Base-by-base conservation (phyloP, 768 basidiomycete species). In the Termitomyces sp. region DNA sequence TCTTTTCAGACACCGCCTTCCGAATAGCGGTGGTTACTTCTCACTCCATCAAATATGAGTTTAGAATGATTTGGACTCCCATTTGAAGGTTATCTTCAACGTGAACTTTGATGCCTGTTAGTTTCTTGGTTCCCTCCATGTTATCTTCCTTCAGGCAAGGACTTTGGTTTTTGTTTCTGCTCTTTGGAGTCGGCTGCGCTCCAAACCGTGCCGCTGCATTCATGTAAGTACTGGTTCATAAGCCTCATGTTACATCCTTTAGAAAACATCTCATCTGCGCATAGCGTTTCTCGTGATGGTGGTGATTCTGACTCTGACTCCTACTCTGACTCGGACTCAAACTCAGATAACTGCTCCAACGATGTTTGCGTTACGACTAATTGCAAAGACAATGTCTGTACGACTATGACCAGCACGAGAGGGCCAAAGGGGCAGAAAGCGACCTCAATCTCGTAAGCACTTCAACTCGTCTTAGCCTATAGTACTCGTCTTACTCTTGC, bases 341-440 rank as follows among this genome's bases (percentile, higher is more conserved):
- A 18, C 13, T 39, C 38, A 3, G 64, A 60, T 32, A 59, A 47
- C 4, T 63, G 64, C 41, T 22, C 45, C 12, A 58, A 56, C 7
- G 43, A 53, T 5, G 54, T 63, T 35, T 63, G 62, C 41, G 52
- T 42, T 13, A 16, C 46, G 29, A 29, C 9, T 29, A 29, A 9
- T 33, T 53, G 56, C 35, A 23, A 18, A 11, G 13, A 27, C 33
- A 25, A 49, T 0, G 35, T 27, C n/a, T 49, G 48, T 38, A 49
- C 48, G 25, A 49, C 48, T 3, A 36, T 11, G 6, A 48, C 47
- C 7, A 38, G 48, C 6, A 48, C 47, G 16, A 38, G 35, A 49
- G 33, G 15, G 6, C 10, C 10, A 11, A 48, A 35, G 38, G 33
- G 15, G 6, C 10, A 5, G 10, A 48, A 35, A 23, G 15, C 33